Evolutionary conservation across 331 rosid genomes (phyloP).

Genomic region (Cucumis variabilis): DNA sequence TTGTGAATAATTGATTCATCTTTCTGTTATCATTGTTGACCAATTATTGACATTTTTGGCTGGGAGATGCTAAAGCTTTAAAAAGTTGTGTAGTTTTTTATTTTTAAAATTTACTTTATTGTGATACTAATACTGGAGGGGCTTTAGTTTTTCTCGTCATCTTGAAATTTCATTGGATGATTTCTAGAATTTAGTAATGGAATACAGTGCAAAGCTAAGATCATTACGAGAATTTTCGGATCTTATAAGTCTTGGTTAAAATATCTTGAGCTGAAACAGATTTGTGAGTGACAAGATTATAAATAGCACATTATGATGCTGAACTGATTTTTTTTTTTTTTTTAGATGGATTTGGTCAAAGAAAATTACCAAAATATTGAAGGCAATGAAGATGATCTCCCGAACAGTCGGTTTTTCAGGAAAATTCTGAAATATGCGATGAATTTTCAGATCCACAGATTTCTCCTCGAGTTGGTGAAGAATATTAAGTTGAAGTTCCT

Average conservation of each 20-base stretch:
- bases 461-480: slow-evolving; percentile 77
- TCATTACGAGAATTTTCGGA: not conserved
- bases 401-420: slow-evolving; percentile 53
- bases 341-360: slow-evolving; percentile 59
- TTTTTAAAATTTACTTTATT: not conserved
- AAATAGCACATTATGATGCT: not conserved
- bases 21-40: too few relatives aligned
- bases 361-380: slow-evolving; percentile 36
- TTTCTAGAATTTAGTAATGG: not conserved
- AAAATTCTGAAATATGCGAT: slow-evolving; percentile 54
- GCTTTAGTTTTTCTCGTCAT: not conserved
- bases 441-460: slow-evolving; percentile 67
- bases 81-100: not conserved
- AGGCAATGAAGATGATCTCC: slow-evolving; percentile 51
- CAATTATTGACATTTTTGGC: not conserved
- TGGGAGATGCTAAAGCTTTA: not conserved
- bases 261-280: not conserved
- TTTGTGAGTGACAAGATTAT: not conserved
- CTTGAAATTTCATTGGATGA: not conserved
- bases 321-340: slow-evolving; percentile 35
- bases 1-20: too few relatives aligned
- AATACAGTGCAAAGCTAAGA: not conserved
- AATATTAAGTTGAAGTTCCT: slow-evolving; percentile 78
- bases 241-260: not conserved
- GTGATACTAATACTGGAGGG: not conserved